Conservation (phyloP, 2,329 filamentous ascomycete genomes). For the Ploettnerulaceae sp. region DNA sequence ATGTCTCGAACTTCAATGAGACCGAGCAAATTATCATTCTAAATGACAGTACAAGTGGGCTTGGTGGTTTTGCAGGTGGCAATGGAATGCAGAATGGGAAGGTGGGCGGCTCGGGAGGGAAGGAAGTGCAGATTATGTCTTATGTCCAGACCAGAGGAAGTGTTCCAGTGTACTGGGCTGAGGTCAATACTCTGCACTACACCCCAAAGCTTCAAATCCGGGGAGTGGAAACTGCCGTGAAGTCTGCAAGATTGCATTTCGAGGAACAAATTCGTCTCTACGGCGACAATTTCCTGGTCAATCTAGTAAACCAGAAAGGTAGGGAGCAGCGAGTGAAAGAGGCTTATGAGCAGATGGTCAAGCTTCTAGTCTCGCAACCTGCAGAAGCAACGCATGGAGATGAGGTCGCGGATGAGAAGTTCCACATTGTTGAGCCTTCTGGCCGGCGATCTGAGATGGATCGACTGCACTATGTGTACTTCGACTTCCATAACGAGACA, state of each 20-base stretch:
- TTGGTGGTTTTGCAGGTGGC: constrained; percentile 77
- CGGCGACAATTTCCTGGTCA: constrained; percentile 95
- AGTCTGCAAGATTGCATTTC: constrained; percentile 82
- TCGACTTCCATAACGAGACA: constrained; percentile 97
- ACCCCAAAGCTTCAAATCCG: constrained; percentile 86
- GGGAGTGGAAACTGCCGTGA: constrained; percentile 71
- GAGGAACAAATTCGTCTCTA: constrained; percentile 90
- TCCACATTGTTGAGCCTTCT: constrained; percentile 68
- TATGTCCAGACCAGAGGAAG: constrained; percentile 97
- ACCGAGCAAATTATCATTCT: constrained; percentile 89
- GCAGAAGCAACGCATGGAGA: constrained; percentile 63
- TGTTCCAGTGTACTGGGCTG: constrained; percentile 93
- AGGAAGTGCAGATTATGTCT: constrained; percentile 83
- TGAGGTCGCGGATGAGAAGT: constrained; percentile 67
- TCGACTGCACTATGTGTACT: constrained; percentile 91
- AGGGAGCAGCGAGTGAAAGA: constrained; percentile 85
- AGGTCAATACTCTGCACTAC: constrained; percentile 90
- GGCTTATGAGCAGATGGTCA: constrained; percentile 87
- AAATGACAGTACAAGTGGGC: constrained; percentile 71
- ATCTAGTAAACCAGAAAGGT: constrained; percentile 94
- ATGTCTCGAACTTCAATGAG: constrained; percentile 99
- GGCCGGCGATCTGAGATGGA: constrained; percentile 61
- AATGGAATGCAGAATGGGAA: constrained; percentile 71
- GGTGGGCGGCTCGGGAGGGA: constrained; percentile 51
- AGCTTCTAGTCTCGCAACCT: constrained; percentile 65